Evolutionary conservation across 495 filamentous ascomycete genomes (phyloP), one percentile per base, ranked within the genome.

Genomic region (Letharia lupina): DNA sequence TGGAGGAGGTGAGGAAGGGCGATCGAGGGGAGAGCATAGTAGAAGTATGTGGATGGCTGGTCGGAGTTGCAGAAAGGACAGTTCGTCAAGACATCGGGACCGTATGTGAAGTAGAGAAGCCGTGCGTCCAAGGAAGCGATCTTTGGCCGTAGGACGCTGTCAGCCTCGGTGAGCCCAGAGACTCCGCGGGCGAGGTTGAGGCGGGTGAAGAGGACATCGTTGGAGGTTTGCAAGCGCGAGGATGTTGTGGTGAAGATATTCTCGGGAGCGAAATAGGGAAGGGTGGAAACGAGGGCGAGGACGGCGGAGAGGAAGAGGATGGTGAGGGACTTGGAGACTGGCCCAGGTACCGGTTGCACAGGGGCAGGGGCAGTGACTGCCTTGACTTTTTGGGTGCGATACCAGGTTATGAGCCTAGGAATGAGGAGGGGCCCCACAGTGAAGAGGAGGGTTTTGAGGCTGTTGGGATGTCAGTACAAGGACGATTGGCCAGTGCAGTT

Each of bases 341-440:
- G 77, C 1, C 68, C 31, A 0, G 82, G 77, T 0, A 81, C 65
- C 20, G 77, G 72, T 56, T 76, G 75, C 62, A 89, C 76, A n/a
- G 86, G 78, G 60, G 84, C 78, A 37, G 78, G 76, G 42, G 81
- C 73, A 62, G 70, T 72, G 52, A 68, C 71, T 2, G 80, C 76
- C 20, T 77, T 73, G 47, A 79, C 75, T 69, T 84, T 83, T 3
- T 84, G 65, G 48, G 79, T 78, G 69, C 89, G 87, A 77, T 93
- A 93, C 77, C 85, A 87, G 65, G 76, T 76, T 67, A 96, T 79
- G 60, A 84, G 75, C 61, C 89, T 87, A 42, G 90, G 89, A 60
- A 97, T 77, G 67, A 96, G 75, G 63, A 94, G 77, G n/a, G 93
- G 93, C 0, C 84, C 93, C 75, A 97, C 89, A 79, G 94, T 87